phyloP scores from a whole-genome alignment of 768 basidiomycete species.

The Mycena pura region DNA sequence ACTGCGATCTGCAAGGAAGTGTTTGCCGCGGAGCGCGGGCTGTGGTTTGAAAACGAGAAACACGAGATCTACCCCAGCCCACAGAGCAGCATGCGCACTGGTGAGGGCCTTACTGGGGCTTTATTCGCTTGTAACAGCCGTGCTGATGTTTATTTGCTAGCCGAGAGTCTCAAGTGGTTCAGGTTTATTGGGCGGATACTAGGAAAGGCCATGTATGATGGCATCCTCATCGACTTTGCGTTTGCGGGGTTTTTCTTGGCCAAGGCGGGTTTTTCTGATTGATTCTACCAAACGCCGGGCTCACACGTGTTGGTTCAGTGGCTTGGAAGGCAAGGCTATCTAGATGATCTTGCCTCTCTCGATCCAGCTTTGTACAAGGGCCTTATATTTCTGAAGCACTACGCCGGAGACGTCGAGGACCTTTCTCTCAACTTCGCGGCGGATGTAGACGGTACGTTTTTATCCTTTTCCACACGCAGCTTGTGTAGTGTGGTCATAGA shows the following conservation, averaged over 20 bases:
- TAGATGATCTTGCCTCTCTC: conserved; percentile 90
- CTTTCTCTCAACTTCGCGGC: conserved; percentile 89
- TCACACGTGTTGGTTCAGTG: conserved; percentile 56
- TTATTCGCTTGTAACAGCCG: too few relatives aligned
- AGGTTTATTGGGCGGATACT: conserved; percentile 90
- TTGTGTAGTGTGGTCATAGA: too few relatives aligned
- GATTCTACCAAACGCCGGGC: not conserved
- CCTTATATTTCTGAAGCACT: conserved; percentile 90
- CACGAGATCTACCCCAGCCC: conserved; percentile 96
- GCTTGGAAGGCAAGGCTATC: conserved; percentile 88
- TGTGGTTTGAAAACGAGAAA: conserved; percentile 90
- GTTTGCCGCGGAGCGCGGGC: conserved; percentile 90
- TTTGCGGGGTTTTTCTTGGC: conserved; percentile 95
- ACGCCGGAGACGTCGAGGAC: conserved; percentile 83
- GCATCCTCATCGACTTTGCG: conserved; percentile 91
- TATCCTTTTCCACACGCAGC: conserved; percentile 40
- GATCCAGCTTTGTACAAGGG: conserved; percentile 93
- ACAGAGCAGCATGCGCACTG: conserved; percentile 85
- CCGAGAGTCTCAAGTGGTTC: conserved; percentile 89
- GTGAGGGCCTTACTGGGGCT: too few relatives aligned
- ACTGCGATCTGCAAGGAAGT: conserved; percentile 92
- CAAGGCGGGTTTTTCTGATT: conserved; percentile 61
- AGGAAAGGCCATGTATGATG: conserved; percentile 95
- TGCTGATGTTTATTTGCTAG: conserved; percentile 55
- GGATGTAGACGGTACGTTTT: conserved; percentile 72